phyloP scores from a whole-genome alignment of 2,329 filamentous ascomycete species.

The Aureobasidium sp. region DNA sequence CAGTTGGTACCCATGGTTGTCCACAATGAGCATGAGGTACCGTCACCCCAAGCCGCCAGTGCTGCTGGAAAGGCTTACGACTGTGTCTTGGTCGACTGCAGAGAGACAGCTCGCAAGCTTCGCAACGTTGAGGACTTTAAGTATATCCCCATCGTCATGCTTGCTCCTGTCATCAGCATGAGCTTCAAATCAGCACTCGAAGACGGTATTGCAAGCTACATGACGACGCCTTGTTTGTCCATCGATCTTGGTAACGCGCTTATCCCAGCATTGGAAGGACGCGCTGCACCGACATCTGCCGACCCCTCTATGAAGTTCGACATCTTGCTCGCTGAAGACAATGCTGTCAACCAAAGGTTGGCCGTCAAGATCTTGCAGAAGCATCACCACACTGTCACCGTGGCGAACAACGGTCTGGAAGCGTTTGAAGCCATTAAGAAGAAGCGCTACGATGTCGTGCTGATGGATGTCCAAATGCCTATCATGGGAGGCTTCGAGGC shows the following conservation, averaged over 20 bases:
- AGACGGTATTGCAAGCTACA: constrained; percentile 95
- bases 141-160: constrained; percentile 89
- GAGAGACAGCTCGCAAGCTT: constrained; percentile 78
- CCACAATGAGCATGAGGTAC: constrained; percentile 63
- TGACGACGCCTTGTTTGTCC: constrained; percentile 91
- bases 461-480: constrained; percentile 99
- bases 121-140: constrained; percentile 92
- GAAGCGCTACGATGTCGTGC: constrained; percentile 88
- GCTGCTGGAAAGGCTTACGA: constrained; percentile 66
- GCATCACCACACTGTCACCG: constrained; percentile 85
- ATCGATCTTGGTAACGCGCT: constrained; percentile 95
- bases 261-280: constrained; percentile 88
- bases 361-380: constrained; percentile 97
- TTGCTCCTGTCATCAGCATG: constrained; percentile 83
- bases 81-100: constrained; percentile 91
- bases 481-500: constrained; percentile 99
- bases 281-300: constrained; percentile 81
- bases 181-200: constrained; percentile 90
- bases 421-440: constrained; percentile 88
- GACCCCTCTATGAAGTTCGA: constrained; percentile 95
- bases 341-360: constrained; percentile 90
- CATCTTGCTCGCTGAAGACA: constrained; percentile 92
- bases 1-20: constrained; percentile 78
- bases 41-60: constrained; percentile 47
- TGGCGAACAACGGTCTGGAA: constrained; percentile 91